phyloP scores from a whole-genome alignment of 371 early-diverging fungal genomes.

The Enterocytospora artemiae region DNA sequence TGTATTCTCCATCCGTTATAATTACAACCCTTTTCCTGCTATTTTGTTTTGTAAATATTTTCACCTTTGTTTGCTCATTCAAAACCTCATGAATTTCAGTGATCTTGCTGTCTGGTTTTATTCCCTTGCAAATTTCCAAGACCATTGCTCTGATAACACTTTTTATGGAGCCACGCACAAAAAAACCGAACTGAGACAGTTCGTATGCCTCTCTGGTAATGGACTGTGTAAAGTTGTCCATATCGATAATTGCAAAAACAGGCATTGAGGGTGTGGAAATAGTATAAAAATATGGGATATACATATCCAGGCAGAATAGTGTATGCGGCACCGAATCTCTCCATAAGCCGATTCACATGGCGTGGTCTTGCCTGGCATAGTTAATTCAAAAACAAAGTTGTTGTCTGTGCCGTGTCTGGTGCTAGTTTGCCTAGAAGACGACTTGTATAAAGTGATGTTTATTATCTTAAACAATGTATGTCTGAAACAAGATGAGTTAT shows the following conservation, averaged over 20 bases:
- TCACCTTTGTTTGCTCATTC: slow-evolving; percentile 3
- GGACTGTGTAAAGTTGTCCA: slow-evolving; percentile 5
- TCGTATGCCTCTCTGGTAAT: slow-evolving; percentile 40
- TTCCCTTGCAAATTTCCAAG: background rate
- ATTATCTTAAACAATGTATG: too few species aligned
- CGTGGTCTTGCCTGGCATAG: too few species aligned
- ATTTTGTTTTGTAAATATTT: slow-evolving; percentile 8
- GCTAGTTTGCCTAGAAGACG: too few species aligned
- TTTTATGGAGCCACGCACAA: slow-evolving; percentile 38
- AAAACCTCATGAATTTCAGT: slow-evolving; percentile 17
- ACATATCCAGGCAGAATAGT: too few species aligned
- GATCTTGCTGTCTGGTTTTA: background rate
- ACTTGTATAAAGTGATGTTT: too few species aligned
- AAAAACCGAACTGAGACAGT: slow-evolving; percentile 41
- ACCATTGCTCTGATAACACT: slow-evolving; percentile 41
- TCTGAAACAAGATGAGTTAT: too few species aligned
- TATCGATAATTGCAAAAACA: slow-evolving; percentile 18
- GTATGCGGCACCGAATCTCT: too few species aligned
- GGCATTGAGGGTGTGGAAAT: slow-evolving; percentile 23
- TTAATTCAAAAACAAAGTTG: too few species aligned
- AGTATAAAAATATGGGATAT: too few species aligned
- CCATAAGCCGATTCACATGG: too few species aligned
- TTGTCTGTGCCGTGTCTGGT: too few species aligned
- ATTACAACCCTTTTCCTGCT: slow-evolving; percentile 1
- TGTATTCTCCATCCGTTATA: slow-evolving; percentile 16